phyloP scores from a whole-genome alignment of 164 flowering plant genomes.

The Cinnamomum chago region DNA sequence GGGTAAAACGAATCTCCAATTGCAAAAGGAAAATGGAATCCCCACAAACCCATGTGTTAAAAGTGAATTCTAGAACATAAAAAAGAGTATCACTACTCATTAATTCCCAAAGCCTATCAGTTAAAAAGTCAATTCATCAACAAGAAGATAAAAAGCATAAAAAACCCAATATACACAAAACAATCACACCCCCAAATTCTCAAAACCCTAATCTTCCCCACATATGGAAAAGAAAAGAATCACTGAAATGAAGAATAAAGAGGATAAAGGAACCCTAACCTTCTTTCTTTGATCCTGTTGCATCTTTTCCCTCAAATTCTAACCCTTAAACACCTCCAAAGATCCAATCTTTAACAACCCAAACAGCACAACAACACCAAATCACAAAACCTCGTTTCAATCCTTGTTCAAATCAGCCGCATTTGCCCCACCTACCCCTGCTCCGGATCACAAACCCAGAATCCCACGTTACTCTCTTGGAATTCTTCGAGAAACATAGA shows the following conservation, averaged over 20 bases:
- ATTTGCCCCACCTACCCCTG: conserved; percentile 84
- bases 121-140: too few relatives aligned
- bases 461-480: conserved; percentile 42
- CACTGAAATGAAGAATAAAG: neutral
- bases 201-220: neutral
- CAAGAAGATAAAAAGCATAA: too few relatives aligned
- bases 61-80: neutral
- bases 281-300: conserved; percentile 80
- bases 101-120: too few relatives aligned
- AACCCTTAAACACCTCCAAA: conserved; percentile 12
- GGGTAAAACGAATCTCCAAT: neutral
- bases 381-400: neutral
- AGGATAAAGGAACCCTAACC: conserved; percentile 31
- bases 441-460: conserved; percentile 59
- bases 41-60: neutral
- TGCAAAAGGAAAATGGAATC: neutral
- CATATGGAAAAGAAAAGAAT: neutral
- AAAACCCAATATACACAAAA: neutral
- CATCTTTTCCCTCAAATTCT: conserved; percentile 31
- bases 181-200: neutral
- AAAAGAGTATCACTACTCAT: too few relatives aligned
- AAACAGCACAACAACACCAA: neutral
- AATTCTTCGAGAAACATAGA: conserved; percentile 35
- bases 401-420: conserved; percentile 42
- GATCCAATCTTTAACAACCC: neutral